These are phyloP conservation scores for Rhododendron vialii DNA, from an alignment of 148 eudicot species.

Conservation along the genomic window DNA sequence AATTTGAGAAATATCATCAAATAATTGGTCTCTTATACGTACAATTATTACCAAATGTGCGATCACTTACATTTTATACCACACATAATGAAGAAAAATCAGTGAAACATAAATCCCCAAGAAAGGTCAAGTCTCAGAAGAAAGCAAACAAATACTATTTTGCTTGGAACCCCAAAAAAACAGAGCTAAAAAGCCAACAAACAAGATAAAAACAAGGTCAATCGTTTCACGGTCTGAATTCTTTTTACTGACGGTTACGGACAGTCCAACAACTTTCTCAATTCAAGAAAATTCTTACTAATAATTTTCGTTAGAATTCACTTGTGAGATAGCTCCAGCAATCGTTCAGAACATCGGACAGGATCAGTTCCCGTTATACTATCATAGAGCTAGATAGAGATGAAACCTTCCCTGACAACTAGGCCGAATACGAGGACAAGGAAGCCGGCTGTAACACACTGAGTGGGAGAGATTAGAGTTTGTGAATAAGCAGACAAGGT, in stretches of 20 bases:
- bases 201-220: background rate
- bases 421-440: slow-evolving; percentile 28
- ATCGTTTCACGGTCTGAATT: too few relatives aligned
- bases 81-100: background rate
- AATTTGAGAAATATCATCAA: too few relatives aligned
- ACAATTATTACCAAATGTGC: background rate
- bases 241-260: background rate
- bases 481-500: slow-evolving; percentile 68
- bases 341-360: background rate
- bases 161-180: background rate
- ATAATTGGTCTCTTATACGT: background rate
- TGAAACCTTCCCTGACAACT: slow-evolving; percentile 39
- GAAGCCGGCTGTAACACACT: slow-evolving; percentile 26
- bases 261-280: background rate
- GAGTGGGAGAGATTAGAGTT: slow-evolving; percentile 43
- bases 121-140: background rate
- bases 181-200: background rate
- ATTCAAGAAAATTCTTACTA: background rate
- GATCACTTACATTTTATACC: background rate
- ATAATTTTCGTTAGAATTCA: background rate
- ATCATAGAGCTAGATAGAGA: slow-evolving; percentile 16
- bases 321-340: background rate
- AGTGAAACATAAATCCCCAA: background rate
- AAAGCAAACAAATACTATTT: background rate
- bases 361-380: background rate